Evolutionary conservation across 2,329 filamentous ascomycete genomes (phyloP).

Genomic region (Uncinocarpus reesii): DNA sequence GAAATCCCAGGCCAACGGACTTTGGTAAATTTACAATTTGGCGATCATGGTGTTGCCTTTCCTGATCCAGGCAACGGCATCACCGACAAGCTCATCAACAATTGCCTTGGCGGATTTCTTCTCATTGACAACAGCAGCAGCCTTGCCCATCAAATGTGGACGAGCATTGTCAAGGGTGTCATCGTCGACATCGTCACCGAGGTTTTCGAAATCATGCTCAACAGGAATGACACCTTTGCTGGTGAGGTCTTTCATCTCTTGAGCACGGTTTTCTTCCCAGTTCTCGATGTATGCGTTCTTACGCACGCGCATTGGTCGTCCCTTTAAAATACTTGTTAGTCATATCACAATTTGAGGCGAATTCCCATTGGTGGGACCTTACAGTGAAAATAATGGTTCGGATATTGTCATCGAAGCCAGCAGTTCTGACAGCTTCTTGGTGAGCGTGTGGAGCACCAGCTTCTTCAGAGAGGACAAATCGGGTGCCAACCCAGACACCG

Average conservation of each 20-base stretch:
- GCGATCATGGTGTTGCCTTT: slow-evolving; percentile 57
- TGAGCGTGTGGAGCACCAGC: slow-evolving; percentile 86
- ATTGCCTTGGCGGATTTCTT: slow-evolving; percentile 83
- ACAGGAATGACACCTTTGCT: slow-evolving; percentile 83
- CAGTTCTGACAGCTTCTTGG: slow-evolving; percentile 87
- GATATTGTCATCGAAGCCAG: slow-evolving; percentile 89
- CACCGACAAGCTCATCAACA: slow-evolving; percentile 83
- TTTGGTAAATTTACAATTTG: slow-evolving; percentile 51
- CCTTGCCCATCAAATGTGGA: slow-evolving; percentile 94
- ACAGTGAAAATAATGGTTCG: slow-evolving; percentile 94
- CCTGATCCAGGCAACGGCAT: slow-evolving; percentile 62
- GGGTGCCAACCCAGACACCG: slow-evolving; percentile 92
- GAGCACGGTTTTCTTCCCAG: slow-evolving; percentile 85
- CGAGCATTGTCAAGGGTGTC: slow-evolving; percentile 85
- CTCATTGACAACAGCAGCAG: slow-evolving; percentile 84
- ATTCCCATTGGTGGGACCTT: slow-evolving; percentile 17
- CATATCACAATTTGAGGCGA: not conserved
- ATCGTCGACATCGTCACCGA: slow-evolving; percentile 62
- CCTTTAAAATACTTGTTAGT: slow-evolving; percentile 31
- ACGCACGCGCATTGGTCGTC: slow-evolving; percentile 83
- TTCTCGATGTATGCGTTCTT: slow-evolving; percentile 88
- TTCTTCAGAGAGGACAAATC: slow-evolving; percentile 89
- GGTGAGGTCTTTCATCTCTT: slow-evolving; percentile 88
- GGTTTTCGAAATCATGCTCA: slow-evolving; percentile 83
- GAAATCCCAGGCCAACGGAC: not conserved